Evolutionary conservation across 202 grass and related monocot species (phyloP).

Genomic region (Panicum virgatum): DNA sequence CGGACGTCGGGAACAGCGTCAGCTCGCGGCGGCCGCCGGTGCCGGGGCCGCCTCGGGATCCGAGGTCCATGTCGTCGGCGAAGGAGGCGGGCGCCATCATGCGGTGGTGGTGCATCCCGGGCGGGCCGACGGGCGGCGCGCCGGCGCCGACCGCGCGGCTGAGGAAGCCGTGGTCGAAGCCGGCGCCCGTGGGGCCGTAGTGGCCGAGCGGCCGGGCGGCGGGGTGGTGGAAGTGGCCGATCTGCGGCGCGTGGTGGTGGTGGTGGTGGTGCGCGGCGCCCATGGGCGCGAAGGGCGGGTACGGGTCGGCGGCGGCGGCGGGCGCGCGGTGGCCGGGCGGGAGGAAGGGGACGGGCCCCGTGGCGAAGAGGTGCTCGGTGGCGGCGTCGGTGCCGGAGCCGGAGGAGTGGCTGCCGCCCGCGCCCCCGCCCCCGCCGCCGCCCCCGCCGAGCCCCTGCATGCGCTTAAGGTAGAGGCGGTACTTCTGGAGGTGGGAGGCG

Average conservation of each 20-base stretch:
- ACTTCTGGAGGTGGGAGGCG: constrained; percentile 98
- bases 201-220: constrained; percentile 63
- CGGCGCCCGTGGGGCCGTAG: constrained; percentile 48
- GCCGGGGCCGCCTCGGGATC: constrained; percentile 47
- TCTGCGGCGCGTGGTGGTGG: constrained; percentile 63
- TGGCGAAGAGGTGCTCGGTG: constrained; percentile 91
- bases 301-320: constrained; percentile 40
- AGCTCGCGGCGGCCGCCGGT: constrained; percentile 67
- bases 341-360: constrained; percentile 75
- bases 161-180: constrained; percentile 78
- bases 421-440: constrained; percentile 35
- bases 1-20: constrained; percentile 92
- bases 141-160: constrained; percentile 39
- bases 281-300: constrained; percentile 62
- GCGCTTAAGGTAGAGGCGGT: constrained; percentile 98
- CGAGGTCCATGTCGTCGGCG: constrained; percentile 80
- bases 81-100: constrained; percentile 56
- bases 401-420: constrained; percentile 50
- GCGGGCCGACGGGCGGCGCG: constrained; percentile 45
- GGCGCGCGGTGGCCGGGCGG: constrained; percentile 40
- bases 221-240: constrained; percentile 69
- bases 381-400: constrained; percentile 63
- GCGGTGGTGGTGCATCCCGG: constrained; percentile 86
- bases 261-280: constrained; percentile 50
- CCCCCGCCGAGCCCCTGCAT: constrained; percentile 80